Evolutionary conservation across 345 rosid species (phyloP), one percentile per base, ranked within the genome.

Genomic region (Populus pruinosa): DNA sequence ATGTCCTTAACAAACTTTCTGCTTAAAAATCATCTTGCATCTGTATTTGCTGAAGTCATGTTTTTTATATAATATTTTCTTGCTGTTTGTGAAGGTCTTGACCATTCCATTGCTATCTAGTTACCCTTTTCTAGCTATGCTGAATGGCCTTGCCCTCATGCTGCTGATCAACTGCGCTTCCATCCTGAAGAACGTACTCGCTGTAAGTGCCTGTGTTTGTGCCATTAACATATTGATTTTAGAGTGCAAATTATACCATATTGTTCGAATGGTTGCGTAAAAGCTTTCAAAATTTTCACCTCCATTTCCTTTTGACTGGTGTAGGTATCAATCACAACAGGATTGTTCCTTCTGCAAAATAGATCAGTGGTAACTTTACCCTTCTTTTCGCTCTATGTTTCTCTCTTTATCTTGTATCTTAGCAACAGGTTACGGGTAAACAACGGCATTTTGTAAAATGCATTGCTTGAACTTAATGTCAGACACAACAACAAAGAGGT

Each of bases 301-400:
- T 0, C 68, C 38, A 5, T 64, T 29, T 64, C 21, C 13, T 64
- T 27, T 44, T 49, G n/a, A 53, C 27, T 35, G 2, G 14, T 43
- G 72, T 56, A 88, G 91, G 89, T 85, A 25, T 79, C 88, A 41
- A 88, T 88, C 59, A 83, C 86, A 3, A 86, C 91, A 5, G 89
- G 91, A 65, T 65, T 87, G 87, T 85, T 88, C 80, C 87, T 88
- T 33, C 78, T 87, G 61, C 91, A 88, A 77, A 88, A 88, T 72
- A 82, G 81, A 77, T 84, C 88, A 23, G 91, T 88, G 88, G 91
- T 88, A 86, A 85, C 31, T 35, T 70, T 73, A 36, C 16, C 13
- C 44, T 47, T 31, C 50, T 72, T 61, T 35, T 69, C 9, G 17
- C 14, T 67, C n/a, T 73, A 10, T 62, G 1, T 33, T 29, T 70